Percentiles rank a stretch among this genome's conserved stretches.
Conservation (phyloP, 2,329 filamentous ascomycete genomes). For the Colletotrichum godetiae region DNA sequence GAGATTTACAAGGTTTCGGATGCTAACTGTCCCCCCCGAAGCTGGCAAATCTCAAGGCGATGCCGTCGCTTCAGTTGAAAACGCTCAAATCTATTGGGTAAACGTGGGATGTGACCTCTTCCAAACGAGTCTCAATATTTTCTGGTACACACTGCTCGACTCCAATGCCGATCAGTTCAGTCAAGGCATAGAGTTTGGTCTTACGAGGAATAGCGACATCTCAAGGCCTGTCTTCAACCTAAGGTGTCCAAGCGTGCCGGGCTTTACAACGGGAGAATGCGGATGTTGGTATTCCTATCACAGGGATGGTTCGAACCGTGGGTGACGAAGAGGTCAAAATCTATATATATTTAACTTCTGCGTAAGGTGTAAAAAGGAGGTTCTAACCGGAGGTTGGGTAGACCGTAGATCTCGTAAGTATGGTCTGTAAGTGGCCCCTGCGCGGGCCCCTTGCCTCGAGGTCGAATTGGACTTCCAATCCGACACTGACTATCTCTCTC, state of each 20-base stretch:
- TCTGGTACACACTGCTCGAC: conserved; percentile 32
- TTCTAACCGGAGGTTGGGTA: no score
- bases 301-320: no score
- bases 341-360: no score
- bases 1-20: not conserved
- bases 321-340: no score
- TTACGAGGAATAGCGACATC: conserved; percentile 8
- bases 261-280: accelerated
- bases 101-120: conserved; percentile 29
- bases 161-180: conserved; percentile 18
- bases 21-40: not conserved
- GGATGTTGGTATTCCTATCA: no score
- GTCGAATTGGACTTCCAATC: no score
- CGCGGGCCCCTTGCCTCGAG: no score
- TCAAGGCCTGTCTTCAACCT: conserved; percentile 25
- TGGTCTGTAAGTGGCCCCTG: no score
- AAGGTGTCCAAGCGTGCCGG: not conserved
- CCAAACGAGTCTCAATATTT: conserved; percentile 20
- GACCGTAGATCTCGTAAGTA: no score
- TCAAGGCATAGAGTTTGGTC: conserved; percentile 19
- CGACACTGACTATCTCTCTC: no score
- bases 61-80: conserved; percentile 55
- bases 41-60: conserved; percentile 57
- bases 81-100: conserved; percentile 47
- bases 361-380: no score